Evolutionary conservation across 2,329 filamentous ascomycete species (phyloP).

Genomic region (Domatiomyces globalis): DNA sequence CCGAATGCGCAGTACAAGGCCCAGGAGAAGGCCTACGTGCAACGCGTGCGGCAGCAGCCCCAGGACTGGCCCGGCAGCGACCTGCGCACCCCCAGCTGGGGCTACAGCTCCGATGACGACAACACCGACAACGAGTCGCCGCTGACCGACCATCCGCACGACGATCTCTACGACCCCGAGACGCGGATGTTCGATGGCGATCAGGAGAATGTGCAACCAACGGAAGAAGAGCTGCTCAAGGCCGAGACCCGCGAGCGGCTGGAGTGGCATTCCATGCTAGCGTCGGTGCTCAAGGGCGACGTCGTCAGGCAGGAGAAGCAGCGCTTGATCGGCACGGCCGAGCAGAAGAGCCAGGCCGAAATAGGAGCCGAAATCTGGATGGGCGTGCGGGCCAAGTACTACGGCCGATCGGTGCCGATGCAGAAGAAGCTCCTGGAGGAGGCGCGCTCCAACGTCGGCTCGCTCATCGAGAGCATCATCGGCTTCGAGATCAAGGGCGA

Average conservation of each 20-base stretch:
- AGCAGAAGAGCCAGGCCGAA: slow-evolving; percentile 57
- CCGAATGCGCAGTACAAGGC: slow-evolving; percentile 62
- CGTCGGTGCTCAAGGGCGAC: slow-evolving; percentile 87
- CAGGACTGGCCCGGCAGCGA: slow-evolving; percentile 50
- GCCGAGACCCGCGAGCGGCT: slow-evolving; percentile 76
- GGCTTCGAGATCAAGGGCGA: slow-evolving; percentile 89
- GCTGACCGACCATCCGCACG: slow-evolving; percentile 66
- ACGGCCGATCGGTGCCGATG: slow-evolving; percentile 67
- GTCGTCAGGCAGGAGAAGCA: slow-evolving; percentile 98
- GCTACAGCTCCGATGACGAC: slow-evolving; percentile 60
- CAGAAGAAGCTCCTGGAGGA: slow-evolving; percentile 85
- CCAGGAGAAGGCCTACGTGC: slow-evolving; percentile 89
- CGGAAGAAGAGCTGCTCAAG: slow-evolving; percentile 76
- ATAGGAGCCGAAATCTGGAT: slow-evolving; percentile 68
- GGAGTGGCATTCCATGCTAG: slow-evolving; percentile 97
- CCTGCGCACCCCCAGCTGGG: slow-evolving; percentile 53
- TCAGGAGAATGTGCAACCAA: slow-evolving; percentile 77
- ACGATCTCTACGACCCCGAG: slow-evolving; percentile 81
- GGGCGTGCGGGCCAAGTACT: slow-evolving; percentile 68
- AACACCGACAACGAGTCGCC: slow-evolving; percentile 75
- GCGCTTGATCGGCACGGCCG: slow-evolving; percentile 67
- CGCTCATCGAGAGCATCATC: slow-evolving; percentile 72
- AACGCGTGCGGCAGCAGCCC: slow-evolving; percentile 71
- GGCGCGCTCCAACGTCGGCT: slow-evolving; percentile 56
- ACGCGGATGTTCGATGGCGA: slow-evolving; percentile 75